Percentiles rank a stretch among this genome's conserved stretches.
phyloP scores from a whole-genome alignment of 2,329 filamentous ascomycete species.

The Aspergillus texensis region DNA sequence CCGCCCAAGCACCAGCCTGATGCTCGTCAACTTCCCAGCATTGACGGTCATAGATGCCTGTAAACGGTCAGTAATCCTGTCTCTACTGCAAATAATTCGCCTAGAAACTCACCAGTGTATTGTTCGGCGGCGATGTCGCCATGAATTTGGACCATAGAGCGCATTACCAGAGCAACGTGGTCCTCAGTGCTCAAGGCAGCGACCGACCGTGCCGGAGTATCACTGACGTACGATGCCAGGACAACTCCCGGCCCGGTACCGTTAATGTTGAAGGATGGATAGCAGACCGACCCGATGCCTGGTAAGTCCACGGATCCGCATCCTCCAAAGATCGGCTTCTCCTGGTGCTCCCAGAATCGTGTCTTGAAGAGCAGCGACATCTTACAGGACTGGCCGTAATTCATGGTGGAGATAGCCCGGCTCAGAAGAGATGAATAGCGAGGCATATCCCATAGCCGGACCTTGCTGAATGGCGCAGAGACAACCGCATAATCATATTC shows the following conservation, averaged over 20 bases:
- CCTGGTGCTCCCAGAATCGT: constrained; percentile 61
- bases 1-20: constrained; percentile 65
- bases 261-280: constrained; percentile 41
- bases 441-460: constrained; percentile 64
- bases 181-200: constrained; percentile 31
- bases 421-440: constrained; percentile 53
- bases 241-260: constrained; percentile 39
- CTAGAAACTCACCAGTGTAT: constrained; percentile 56
- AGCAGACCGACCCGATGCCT: constrained; percentile 38
- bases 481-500: constrained; percentile 70
- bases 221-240: constrained; percentile 49
- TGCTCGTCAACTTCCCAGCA: constrained; percentile 68
- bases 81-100: no score
- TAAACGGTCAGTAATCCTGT: not conserved
- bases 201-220: constrained; percentile 26
- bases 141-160: constrained; percentile 70
- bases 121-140: constrained; percentile 61
- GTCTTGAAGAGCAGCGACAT: constrained; percentile 70
- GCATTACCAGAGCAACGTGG: constrained; percentile 65
- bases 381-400: constrained; percentile 56
- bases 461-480: constrained; percentile 65
- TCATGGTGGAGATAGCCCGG: constrained; percentile 52
- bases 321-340: constrained; percentile 63
- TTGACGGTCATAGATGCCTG: constrained; percentile 58
- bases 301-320: constrained; percentile 34